Percentiles rank a stretch among this genome's conserved stretches.
Conservation (phyloP, 2,329 filamentous ascomycete genomes). For the Diaporthe citrichinensis region DNA sequence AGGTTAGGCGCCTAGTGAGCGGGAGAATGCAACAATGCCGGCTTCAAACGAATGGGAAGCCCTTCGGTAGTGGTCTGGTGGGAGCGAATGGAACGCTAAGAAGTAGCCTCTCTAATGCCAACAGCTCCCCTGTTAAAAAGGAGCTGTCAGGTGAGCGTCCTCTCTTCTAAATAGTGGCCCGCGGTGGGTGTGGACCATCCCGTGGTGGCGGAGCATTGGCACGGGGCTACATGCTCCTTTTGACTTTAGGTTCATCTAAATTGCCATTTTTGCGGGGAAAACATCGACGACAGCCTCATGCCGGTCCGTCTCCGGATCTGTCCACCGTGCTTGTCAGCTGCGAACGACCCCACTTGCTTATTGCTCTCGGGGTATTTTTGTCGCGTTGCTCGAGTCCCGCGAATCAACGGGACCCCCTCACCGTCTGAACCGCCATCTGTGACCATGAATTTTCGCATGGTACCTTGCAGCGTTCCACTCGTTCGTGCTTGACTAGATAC, state of each 20-base stretch:
- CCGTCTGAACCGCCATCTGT: not conserved
- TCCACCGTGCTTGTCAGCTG: not conserved
- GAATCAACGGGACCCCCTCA: not conserved
- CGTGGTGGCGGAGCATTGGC: conserved; percentile 18
- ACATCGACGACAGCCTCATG: conserved; percentile 10
- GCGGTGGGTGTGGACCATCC: conserved; percentile 1
- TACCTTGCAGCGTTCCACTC: not conserved
- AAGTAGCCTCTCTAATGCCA: not conserved
- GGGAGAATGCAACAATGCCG: not conserved
- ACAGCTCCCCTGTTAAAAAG: not conserved
- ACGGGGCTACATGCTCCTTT: conserved; percentile 23
- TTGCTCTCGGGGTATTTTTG: not conserved
- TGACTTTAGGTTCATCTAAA: conserved; percentile 27
- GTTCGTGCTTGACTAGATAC: not conserved
- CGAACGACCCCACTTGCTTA: not conserved
- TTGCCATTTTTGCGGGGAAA: conserved; percentile 17
- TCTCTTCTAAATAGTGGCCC: conserved; percentile 7
- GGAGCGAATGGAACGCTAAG: conserved; percentile 16
- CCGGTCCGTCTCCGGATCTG: not conserved
- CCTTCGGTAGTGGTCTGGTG: conserved; percentile 15
- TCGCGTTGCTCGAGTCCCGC: not conserved
- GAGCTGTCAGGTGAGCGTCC: conserved; percentile 26
- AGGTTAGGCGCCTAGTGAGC: not conserved
- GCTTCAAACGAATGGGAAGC: conserved; percentile 29
- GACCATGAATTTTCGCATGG: not conserved